These are phyloP conservation scores for Fusarium sp. DNA, from an alignment of 2,329 filamentous ascomycete species.

Conservation along the genomic window DNA sequence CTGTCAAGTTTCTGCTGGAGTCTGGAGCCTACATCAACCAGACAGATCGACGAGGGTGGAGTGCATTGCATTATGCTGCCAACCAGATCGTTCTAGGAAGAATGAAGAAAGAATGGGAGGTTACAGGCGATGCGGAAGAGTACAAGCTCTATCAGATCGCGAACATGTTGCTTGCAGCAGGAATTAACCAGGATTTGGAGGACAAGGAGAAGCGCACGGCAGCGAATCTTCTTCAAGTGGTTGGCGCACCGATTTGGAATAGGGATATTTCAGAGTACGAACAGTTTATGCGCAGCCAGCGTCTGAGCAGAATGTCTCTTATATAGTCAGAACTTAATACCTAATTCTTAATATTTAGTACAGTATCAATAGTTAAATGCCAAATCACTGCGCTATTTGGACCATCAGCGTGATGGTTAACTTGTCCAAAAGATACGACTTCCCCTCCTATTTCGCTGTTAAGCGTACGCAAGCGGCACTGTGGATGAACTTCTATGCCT, in stretches of 20 bases:
- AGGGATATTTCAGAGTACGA: background rate
- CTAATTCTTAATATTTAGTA: background rate
- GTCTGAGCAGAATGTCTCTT: background rate
- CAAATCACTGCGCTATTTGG: background rate
- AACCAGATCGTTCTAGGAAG: constrained; percentile 19
- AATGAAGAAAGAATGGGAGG: constrained; percentile 6
- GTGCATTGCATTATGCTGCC: constrained; percentile 20
- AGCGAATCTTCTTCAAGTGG: constrained; percentile 3
- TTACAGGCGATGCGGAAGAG: constrained; percentile 1
- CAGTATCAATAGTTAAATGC: background rate
- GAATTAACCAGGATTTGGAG: constrained; percentile 17
- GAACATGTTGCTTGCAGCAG: background rate
- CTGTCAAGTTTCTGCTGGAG: constrained; percentile 11
- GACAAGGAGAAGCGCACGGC: constrained; percentile 17
- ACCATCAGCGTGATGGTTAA: too few relatives aligned
- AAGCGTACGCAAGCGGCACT: too few relatives aligned
- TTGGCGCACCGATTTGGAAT: constrained; percentile 29
- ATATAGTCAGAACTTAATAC: background rate
- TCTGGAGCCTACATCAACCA: constrained; percentile 16
- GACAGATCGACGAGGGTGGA: constrained; percentile 14
- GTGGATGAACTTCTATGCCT: too few relatives aligned
- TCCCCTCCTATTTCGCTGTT: too few relatives aligned
- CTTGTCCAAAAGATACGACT: too few relatives aligned
- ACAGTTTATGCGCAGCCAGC: background rate
- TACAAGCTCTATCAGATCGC: constrained; percentile 11